Evolutionary conservation across 1,284 basidiomycete genomes (phyloP).

Genomic region (Blastosporella zonata): DNA sequence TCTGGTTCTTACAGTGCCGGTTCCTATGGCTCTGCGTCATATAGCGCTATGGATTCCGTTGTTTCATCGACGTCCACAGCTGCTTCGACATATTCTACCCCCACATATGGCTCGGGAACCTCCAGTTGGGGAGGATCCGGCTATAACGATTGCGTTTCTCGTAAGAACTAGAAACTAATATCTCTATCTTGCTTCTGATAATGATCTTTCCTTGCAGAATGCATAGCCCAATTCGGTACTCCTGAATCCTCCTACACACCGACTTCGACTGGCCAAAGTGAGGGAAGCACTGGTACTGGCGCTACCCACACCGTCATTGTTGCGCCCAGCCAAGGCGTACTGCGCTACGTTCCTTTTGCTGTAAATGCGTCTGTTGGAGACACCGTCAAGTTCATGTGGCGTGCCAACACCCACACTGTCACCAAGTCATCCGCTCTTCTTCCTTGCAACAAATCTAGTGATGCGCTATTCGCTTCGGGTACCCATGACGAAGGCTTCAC

Average conservation of each 20-base stretch:
- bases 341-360: conserved; percentile 71
- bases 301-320: conserved; percentile 72
- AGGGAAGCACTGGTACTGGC: conserved; percentile 42
- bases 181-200: background rate
- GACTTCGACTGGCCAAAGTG: conserved; percentile 34
- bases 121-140: conserved; percentile 53
- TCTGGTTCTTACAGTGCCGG: conserved; percentile 23
- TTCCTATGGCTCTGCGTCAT: conserved; percentile 20
- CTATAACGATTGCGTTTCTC: conserved; percentile 69
- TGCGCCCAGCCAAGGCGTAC: conserved; percentile 69
- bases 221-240: conserved; percentile 55
- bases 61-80: conserved; percentile 30
- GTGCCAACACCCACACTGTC: conserved; percentile 72
- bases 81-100: conserved; percentile 34
- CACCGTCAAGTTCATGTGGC: conserved; percentile 72
- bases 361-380: conserved; percentile 73
- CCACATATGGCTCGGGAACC: conserved; percentile 65
- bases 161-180: conserved; percentile 38
- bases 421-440: conserved; percentile 65
- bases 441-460: conserved; percentile 67
- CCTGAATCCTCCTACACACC: conserved; percentile 41
- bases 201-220: conserved; percentile 43
- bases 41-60: conserved; percentile 9
- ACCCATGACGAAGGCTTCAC: conserved; percentile 58
- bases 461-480: conserved; percentile 62